Conservation (phyloP, 2,329 filamentous ascomycete genomes). For the Magnaporthales sp. region DNA sequence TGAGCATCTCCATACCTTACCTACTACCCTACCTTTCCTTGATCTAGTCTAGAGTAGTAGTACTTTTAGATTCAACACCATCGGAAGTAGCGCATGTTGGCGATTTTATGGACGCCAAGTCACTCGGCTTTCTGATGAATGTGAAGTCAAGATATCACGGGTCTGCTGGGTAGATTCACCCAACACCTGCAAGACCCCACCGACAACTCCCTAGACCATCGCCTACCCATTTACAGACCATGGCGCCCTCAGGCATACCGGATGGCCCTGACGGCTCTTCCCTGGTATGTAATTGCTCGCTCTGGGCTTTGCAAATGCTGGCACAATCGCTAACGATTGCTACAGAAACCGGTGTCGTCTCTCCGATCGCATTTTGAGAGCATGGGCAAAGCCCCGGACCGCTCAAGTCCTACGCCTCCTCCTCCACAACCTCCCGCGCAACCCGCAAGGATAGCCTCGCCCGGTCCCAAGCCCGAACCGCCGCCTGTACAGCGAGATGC, state of each 20-base stretch:
- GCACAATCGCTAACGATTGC: slow-evolving; percentile 16
- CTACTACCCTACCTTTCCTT: not conserved
- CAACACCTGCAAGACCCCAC: not conserved
- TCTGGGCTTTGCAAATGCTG: not conserved
- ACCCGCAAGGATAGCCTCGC: slow-evolving; percentile 28
- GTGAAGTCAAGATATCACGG: not conserved
- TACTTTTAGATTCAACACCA: not conserved
- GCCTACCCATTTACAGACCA: slow-evolving; percentile 15
- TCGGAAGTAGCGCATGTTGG: not conserved
- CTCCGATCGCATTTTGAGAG: slow-evolving; percentile 76
- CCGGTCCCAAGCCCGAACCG: slow-evolving; percentile 26
- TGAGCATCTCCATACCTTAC: not conserved
- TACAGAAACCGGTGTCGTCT: slow-evolving; percentile 72
- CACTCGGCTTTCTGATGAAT: not conserved
- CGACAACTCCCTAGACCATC: not conserved
- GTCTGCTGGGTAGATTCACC: slow-evolving; percentile 6
- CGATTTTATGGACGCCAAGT: not conserved
- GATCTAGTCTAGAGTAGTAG: not conserved
- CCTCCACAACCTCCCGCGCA: slow-evolving; percentile 18
- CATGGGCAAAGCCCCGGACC: slow-evolving; percentile 45
- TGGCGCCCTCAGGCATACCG: slow-evolving; percentile 31
- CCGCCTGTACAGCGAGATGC: slow-evolving; percentile 15
- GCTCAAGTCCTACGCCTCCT: slow-evolving; percentile 9
- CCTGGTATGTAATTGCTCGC: slow-evolving; percentile 43
- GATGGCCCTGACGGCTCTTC: slow-evolving; percentile 69